Conservation (phyloP, 2,329 filamentous ascomycete genomes). For the Immersiporthe knoxdaviesiana region DNA sequence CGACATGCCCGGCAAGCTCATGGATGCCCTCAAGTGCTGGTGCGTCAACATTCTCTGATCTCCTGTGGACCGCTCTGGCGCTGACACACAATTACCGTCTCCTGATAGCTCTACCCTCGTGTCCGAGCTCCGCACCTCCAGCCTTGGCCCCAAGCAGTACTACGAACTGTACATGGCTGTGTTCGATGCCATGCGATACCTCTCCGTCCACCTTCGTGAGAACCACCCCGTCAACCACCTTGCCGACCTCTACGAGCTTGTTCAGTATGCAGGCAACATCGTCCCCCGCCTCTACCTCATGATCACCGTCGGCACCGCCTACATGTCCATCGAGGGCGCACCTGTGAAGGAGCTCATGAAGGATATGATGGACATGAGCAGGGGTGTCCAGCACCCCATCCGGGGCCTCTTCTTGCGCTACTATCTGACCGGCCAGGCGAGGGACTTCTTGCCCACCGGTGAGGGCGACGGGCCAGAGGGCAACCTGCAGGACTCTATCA, state of each 20-base stretch:
- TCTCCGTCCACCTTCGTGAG: slow-evolving; percentile 94
- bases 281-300: slow-evolving; percentile 95
- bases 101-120: slow-evolving; percentile 84
- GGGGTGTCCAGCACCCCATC: slow-evolving; percentile 95
- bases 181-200: slow-evolving; percentile 94
- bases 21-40: slow-evolving; percentile 99
- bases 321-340: slow-evolving; percentile 98
- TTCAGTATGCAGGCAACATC: slow-evolving; percentile 98
- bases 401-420: slow-evolving; percentile 94
- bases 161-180: slow-evolving; percentile 99
- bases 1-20: slow-evolving; percentile 95
- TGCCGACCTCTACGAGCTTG: slow-evolving; percentile 95
- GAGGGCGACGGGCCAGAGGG: slow-evolving; percentile 90
- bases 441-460: slow-evolving; percentile 82
- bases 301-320: slow-evolving; percentile 98
- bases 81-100: slow-evolving; percentile 14
- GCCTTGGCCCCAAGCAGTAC: slow-evolving; percentile 97
- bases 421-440: slow-evolving; percentile 92
- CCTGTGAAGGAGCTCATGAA: slow-evolving; percentile 99
- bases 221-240: slow-evolving; percentile 98
- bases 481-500: slow-evolving; percentile 95
- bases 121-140: slow-evolving; percentile 96
- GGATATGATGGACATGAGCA: slow-evolving; percentile 99
- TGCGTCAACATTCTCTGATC: slow-evolving; percentile 51
- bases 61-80: slow-evolving; percentile 11